Evolutionary conservation across 805 yeast genomes (phyloP).

Genomic region (Tetrapisispora fleetii): DNA sequence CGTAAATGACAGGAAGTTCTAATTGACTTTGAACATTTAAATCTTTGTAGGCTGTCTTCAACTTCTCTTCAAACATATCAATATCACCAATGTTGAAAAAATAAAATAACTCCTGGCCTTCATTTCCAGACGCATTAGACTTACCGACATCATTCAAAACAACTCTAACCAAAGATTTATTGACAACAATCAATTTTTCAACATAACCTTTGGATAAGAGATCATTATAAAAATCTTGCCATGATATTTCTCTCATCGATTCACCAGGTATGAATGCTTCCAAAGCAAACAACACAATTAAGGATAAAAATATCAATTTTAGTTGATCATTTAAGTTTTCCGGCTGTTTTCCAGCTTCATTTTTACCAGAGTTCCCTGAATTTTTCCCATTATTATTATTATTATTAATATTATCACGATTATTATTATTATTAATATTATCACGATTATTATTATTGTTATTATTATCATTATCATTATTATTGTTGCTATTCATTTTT

Average conservation of each 20-base stretch:
- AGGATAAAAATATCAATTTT: conserved; percentile 27
- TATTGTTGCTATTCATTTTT: conserved; percentile 9
- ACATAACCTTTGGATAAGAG: conserved; percentile 74
- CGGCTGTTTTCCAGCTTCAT: conserved; percentile 4
- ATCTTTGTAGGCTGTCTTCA: conserved; percentile 67
- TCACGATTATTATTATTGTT: conserved; percentile 5
- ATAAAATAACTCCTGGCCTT: conserved; percentile 28
- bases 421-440: conserved; percentile 1
- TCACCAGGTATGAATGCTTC: conserved; percentile 25
- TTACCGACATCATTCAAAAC: conserved; percentile 54
- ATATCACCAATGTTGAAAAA: conserved; percentile 81
- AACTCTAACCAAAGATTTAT: conserved; percentile 66
- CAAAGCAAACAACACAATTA: conserved; percentile 26
- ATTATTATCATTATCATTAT: background rate
- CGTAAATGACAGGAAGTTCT: conserved; percentile 73
- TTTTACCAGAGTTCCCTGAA: background rate
- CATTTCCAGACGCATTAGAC: conserved; percentile 30
- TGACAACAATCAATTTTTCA: conserved; percentile 60
- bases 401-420: conserved; percentile 2
- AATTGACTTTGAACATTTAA: conserved; percentile 49
- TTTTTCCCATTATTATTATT: background rate
- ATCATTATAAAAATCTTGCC: conserved; percentile 80
- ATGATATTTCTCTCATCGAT: conserved; percentile 54
- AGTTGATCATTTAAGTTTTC: conserved; percentile 28
- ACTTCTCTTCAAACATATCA: conserved; percentile 73